A percentile compares a stretch with the other conserved stretches of the same genome.
Evolutionary conservation across 768 basidiomycete species (phyloP).

Genomic region (Tricholoma sp.): DNA sequence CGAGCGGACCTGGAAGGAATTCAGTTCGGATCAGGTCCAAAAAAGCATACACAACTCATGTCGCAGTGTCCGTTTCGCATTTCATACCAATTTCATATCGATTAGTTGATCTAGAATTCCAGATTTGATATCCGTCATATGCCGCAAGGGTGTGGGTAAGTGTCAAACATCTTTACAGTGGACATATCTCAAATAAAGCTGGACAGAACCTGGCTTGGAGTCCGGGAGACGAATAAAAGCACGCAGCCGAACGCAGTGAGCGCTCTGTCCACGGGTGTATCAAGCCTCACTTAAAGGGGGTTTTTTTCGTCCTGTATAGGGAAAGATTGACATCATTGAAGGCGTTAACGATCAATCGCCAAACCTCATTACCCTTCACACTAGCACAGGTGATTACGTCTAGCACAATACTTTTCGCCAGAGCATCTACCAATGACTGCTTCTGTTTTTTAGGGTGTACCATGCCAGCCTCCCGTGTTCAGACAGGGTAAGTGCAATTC

Average conservation of each 20-base stretch:
- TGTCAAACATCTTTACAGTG: background rate
- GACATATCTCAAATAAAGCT: background rate
- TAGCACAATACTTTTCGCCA: background rate
- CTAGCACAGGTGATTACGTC: constrained; percentile 32
- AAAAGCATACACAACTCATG: constrained; percentile 46
- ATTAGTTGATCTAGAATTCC: background rate
- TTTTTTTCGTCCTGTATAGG: constrained; percentile 9
- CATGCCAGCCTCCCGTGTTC: constrained; percentile 31
- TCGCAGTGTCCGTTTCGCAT: constrained; percentile 38
- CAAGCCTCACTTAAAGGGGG: background rate
- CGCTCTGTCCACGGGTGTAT: background rate
- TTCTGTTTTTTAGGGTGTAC: constrained; percentile 28
- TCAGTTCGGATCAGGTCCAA: constrained; percentile 50
- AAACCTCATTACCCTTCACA: constrained; percentile 53
- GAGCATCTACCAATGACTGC: background rate
- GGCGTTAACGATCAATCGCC: constrained; percentile 53
- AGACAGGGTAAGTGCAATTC: constrained; percentile 37
- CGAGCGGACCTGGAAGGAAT: constrained; percentile 45
- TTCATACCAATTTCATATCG: background rate
- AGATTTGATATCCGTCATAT: constrained; percentile 42
- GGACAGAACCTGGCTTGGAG: constrained; percentile 34
- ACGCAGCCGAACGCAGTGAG: constrained; percentile 33
- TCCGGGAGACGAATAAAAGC: constrained; percentile 35
- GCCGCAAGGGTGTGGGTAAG: constrained; percentile 49
- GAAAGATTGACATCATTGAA: constrained; percentile 47